Evolutionary conservation across 1,284 basidiomycete species (phyloP), one percentile per base, ranked within the genome.

Genomic region (Rhodofomes roseus): DNA sequence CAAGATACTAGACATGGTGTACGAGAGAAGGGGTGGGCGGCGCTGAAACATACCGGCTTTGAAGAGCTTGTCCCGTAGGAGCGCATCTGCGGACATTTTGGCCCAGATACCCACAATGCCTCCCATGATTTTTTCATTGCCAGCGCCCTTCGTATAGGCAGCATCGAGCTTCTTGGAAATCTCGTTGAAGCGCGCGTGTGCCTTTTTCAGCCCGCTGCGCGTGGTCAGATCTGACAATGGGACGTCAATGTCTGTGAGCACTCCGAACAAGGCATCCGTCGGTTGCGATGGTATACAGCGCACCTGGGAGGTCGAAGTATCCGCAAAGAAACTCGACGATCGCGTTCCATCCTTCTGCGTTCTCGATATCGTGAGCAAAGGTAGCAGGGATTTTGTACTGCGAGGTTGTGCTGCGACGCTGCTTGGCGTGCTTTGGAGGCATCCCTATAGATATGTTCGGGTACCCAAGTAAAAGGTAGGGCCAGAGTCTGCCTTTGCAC

Each of bases 61-160:
- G 66, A 84, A 79, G 23, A 87, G 72, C 62, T 82, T 81, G 69
- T 86, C 78, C 27, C 84, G 75, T 54, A 87, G 69, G 51, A 87
- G 74, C 1, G 82, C 75, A 69, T 88, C 85, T 0, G 76, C 75
- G 40, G 77, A 86, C 83, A 88, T 84, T 65, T 83, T 84, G 11
- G 83, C 79, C 66, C 81, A 87, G 51, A 88, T 82, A 2, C 80
- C 82, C 11, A 86, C 75, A 54, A 87, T 81, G 0, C 81, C 84
- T 2, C 83, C 84, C 61, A 66, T 64, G 14, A 72, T 61, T 43
- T 64, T 70, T 25, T 69, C 69, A 53, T 71, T 70, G 3, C 56
- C 65, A 16, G 23, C 40, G 31, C 63, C 62, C 43, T 66, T 66
- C 4, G 60, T 60, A 31, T 68, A 73, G 12, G 68, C 66, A 1